Conservation (phyloP, 257 asterid species). For the Scutellaria galericulata region DNA sequence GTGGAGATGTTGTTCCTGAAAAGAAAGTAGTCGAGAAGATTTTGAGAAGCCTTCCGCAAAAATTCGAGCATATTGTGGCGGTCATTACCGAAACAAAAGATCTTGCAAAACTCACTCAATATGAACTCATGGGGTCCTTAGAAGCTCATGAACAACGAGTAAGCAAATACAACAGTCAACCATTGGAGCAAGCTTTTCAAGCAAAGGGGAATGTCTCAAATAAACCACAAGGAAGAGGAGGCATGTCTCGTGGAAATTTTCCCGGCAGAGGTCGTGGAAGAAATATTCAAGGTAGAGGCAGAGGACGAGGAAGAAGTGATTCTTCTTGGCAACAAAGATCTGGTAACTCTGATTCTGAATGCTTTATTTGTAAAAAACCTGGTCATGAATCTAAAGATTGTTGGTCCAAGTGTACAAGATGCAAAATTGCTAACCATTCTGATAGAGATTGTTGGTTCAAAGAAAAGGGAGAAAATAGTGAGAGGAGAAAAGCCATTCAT, state of each 20-base stretch:
- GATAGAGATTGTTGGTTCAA: background rate
- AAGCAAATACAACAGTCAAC: background rate
- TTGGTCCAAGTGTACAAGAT: background rate
- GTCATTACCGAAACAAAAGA: too few species aligned
- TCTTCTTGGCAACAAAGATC: background rate
- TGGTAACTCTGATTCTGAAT: background rate
- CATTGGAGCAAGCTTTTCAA: background rate
- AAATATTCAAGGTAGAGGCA: background rate
- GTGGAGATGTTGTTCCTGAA: background rate
- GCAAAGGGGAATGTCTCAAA: background rate
- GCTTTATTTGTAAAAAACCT: background rate
- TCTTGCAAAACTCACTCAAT: background rate
- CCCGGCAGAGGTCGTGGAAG: background rate
- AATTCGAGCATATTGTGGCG: too few species aligned
- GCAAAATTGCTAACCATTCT: constrained; percentile 3
- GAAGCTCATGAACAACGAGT: background rate
- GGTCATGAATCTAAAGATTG: background rate
- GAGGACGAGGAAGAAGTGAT: background rate
- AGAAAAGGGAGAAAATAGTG: background rate
- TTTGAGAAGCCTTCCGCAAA: too few species aligned
- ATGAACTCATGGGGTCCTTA: constrained; percentile 22
- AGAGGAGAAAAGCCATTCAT: too few species aligned
- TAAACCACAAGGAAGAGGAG: background rate
- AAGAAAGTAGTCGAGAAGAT: too few species aligned
- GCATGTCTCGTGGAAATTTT: background rate